A percentile compares a stretch with the other conserved stretches of the same genome.
These are phyloP conservation scores for Dictyostelium citrinum DNA, from an alignment of 78 protist species.

Conservation along the genomic window DNA sequence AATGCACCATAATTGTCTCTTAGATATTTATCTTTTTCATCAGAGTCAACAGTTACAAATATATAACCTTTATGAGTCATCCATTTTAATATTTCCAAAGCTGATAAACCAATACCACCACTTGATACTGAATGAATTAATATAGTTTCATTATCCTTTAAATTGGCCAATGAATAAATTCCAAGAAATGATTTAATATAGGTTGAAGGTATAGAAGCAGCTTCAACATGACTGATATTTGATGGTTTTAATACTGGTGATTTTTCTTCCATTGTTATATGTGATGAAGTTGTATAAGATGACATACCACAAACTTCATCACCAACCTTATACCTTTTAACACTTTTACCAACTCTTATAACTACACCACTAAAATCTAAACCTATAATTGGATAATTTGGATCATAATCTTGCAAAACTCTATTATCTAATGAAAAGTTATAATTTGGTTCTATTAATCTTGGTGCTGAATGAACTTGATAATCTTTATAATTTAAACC, in stretches of 20 bases:
- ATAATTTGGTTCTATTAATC: too few relatives aligned
- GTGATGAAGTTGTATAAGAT: not conserved
- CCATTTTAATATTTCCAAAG: not conserved
- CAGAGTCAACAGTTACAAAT: not conserved
- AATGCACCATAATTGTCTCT: not conserved
- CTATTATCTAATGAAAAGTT: too few relatives aligned
- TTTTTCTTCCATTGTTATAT: not conserved
- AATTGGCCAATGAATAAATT: not conserved
- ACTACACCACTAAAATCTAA: not conserved
- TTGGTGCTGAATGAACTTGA: too few relatives aligned
- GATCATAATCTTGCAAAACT: too few relatives aligned
- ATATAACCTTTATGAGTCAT: not conserved
- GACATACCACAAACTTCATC: not conserved
- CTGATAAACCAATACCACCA: slow-evolving; percentile 1
- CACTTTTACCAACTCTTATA: not conserved
- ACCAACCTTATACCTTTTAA: slow-evolving; percentile 20
- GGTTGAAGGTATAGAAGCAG: slow-evolving; percentile 11
- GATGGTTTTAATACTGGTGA: slow-evolving; percentile 15
- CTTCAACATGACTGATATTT: not conserved
- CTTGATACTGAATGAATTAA: slow-evolving; percentile 1
- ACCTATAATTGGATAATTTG: not conserved
- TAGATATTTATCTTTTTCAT: slow-evolving; percentile 6
- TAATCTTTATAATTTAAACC: too few relatives aligned
- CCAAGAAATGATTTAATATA: not conserved
- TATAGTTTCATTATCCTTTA: not conserved